phyloP scores from a whole-genome alignment of 2,329 filamentous ascomycete species.

The Rhinocladiella similis region DNA sequence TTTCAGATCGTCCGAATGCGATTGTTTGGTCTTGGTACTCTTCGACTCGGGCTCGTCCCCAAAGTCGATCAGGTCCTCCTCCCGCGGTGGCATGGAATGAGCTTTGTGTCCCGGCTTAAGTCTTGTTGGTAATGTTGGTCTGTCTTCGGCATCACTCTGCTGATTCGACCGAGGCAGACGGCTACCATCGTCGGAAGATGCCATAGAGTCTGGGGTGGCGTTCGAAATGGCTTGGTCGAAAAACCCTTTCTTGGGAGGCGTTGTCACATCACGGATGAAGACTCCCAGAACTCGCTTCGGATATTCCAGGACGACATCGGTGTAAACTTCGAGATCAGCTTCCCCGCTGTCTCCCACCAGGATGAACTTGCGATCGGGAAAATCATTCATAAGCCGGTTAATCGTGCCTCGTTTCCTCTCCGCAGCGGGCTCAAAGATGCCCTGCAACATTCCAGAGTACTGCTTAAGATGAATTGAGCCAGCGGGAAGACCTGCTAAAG shows the following conservation, averaged over 20 bases:
- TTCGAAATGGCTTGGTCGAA: conserved; percentile 66
- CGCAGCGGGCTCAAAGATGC: conserved; percentile 95
- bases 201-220: conserved; percentile 26
- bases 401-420: conserved; percentile 90
- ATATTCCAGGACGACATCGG: conserved; percentile 82
- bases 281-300: conserved; percentile 80
- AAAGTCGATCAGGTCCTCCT: conserved; percentile 42
- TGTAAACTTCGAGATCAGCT: conserved; percentile 95
- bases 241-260: conserved; percentile 69
- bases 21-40: conserved; percentile 20
- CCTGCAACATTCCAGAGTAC: conserved; percentile 94
- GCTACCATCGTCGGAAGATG: conserved; percentile 29
- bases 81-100: conserved; percentile 27
- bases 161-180: conserved; percentile 6
- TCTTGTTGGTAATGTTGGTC: conserved; percentile 43
- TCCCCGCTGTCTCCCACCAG: conserved; percentile 95
- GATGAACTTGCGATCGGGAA: conserved; percentile 84
- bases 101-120: conserved; percentile 30
- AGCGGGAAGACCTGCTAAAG: conserved; percentile 73
- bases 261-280: conserved; percentile 95
- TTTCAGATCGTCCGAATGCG: conserved; percentile 14
- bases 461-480: conserved; percentile 96
- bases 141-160: conserved; percentile 32
- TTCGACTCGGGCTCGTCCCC: conserved; percentile 34
- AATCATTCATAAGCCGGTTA: conserved; percentile 82